Evolutionary conservation across 805 yeast genomes (phyloP).

Genomic region (Geotrichum ghanense): DNA sequence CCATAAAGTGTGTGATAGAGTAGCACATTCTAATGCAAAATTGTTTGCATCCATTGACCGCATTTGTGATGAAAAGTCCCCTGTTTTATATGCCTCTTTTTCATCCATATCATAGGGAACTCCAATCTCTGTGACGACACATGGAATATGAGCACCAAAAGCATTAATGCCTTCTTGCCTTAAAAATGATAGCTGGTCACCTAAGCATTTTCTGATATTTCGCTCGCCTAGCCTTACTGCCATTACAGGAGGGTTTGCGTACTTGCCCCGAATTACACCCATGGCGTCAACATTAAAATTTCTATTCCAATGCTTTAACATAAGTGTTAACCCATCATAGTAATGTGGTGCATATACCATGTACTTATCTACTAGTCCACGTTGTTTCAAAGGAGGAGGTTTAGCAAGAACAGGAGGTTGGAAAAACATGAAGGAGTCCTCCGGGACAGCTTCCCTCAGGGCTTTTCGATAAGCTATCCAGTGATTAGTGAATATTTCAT

Average conservation of each 20-base stretch:
- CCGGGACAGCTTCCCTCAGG: slow-evolving; percentile 39
- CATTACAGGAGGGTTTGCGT: slow-evolving; percentile 55
- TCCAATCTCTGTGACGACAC: slow-evolving; percentile 87
- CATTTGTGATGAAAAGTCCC: slow-evolving; percentile 64
- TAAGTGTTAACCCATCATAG: slow-evolving; percentile 84
- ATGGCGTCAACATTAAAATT: slow-evolving; percentile 74
- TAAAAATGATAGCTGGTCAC: slow-evolving; percentile 57
- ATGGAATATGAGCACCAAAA: slow-evolving; percentile 57
- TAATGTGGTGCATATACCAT: slow-evolving; percentile 48
- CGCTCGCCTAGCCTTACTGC: slow-evolving; percentile 59
- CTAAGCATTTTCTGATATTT: slow-evolving; percentile 59
- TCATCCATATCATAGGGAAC: slow-evolving; percentile 94
- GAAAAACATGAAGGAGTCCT: not conserved
- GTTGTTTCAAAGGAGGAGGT: not conserved
- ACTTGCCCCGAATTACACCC: slow-evolving; percentile 69
- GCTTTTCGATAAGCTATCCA: slow-evolving; percentile 39
- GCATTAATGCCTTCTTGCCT: slow-evolving; percentile 47
- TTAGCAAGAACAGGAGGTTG: slow-evolving; percentile 2
- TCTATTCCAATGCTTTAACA: slow-evolving; percentile 81
- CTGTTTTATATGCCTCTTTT: slow-evolving; percentile 54
- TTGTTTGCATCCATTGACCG: slow-evolving; percentile 75
- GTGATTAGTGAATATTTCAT: slow-evolving; percentile 52
- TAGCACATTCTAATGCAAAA: slow-evolving; percentile 64
- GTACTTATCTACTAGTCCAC: not conserved
- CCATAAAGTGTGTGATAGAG: slow-evolving; percentile 75